Conservation (phyloP, 768 basidiomycete genomes). For the Suillus occidentalis region DNA sequence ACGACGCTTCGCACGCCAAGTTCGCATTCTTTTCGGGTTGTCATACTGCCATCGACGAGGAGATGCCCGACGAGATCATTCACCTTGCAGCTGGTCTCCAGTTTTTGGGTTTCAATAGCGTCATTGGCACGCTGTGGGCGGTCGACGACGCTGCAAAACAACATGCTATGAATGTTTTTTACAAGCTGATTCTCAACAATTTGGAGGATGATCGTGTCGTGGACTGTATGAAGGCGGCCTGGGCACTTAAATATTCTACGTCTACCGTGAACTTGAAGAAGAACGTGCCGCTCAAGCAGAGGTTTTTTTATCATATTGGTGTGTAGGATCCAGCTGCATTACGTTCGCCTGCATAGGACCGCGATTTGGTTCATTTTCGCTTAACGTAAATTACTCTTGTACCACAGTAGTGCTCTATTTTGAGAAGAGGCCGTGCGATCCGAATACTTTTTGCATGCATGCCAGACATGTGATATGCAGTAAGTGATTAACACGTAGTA, state of each 20-base stretch:
- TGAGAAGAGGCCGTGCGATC: background rate
- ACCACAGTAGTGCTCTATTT: background rate
- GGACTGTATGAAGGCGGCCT: constrained; percentile 19
- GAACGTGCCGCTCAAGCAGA: constrained; percentile 22
- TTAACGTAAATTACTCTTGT: background rate
- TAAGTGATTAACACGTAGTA: background rate
- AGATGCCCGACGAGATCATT: constrained; percentile 28
- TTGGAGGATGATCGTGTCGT: background rate
- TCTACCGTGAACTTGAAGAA: constrained; percentile 8
- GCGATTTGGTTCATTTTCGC: background rate
- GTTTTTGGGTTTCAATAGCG: constrained; percentile 31
- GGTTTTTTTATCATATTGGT: constrained; percentile 25
- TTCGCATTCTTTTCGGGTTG: constrained; percentile 37
- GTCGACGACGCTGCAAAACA: constrained; percentile 27
- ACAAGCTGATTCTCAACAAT: constrained; percentile 15
- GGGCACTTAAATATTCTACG: constrained; percentile 19
- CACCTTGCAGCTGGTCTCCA: constrained; percentile 34
- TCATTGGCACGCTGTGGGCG: constrained; percentile 34
- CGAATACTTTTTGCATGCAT: background rate
- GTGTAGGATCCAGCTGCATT: constrained; percentile 13
- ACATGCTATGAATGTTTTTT: constrained; percentile 19
- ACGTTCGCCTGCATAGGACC: background rate
- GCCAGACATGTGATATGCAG: background rate
- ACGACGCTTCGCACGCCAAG: constrained; percentile 23
- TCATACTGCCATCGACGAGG: constrained; percentile 19